phyloP scores from a whole-genome alignment of 2,329 filamentous ascomycete genomes.

The Thielaviopsis musarum region DNA sequence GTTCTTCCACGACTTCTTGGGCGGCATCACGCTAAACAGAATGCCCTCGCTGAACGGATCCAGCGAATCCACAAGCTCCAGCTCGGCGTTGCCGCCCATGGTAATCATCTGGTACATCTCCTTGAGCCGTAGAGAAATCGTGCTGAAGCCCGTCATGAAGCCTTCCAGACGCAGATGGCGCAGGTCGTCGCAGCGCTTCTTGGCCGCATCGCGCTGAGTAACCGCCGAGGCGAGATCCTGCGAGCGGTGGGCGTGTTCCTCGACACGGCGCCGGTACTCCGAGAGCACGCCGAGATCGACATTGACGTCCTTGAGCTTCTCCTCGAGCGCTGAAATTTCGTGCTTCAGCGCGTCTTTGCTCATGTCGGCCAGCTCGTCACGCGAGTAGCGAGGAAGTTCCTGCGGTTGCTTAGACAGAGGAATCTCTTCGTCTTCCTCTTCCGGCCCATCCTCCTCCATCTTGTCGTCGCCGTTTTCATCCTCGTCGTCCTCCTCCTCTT shows the following conservation, averaged over 20 bases:
- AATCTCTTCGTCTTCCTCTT: slow-evolving; percentile 17
- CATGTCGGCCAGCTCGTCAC: slow-evolving; percentile 51
- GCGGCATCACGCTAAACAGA: slow-evolving; percentile 94
- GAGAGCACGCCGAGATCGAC: slow-evolving; percentile 80
- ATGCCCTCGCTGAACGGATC: slow-evolving; percentile 97
- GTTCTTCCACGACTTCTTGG: slow-evolving; percentile 99
- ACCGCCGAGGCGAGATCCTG: slow-evolving; percentile 70
- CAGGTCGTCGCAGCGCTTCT: slow-evolving; percentile 83
- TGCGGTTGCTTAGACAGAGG: slow-evolving; percentile 23
- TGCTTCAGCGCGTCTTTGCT: slow-evolving; percentile 42
- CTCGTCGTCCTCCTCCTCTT: slow-evolving; percentile 16
- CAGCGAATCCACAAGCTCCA: slow-evolving; percentile 88
- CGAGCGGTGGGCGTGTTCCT: slow-evolving; percentile 67
- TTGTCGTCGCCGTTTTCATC: slow-evolving; percentile 15
- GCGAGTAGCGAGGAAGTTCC: slow-evolving; percentile 62
- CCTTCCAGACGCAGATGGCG: slow-evolving; percentile 80
- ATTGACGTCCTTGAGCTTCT: slow-evolving; percentile 64
- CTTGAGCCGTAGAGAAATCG: slow-evolving; percentile 85
- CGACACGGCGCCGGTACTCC: slow-evolving; percentile 73
- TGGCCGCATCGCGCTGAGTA: slow-evolving; percentile 62
- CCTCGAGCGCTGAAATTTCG: slow-evolving; percentile 45
- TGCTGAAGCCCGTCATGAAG: slow-evolving; percentile 95
- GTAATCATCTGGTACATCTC: slow-evolving; percentile 99
- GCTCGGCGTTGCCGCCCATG: slow-evolving; percentile 95
- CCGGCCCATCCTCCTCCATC: slow-evolving; percentile 12